Conservation (phyloP, 2,329 filamentous ascomycete genomes). For the Phialemoniopsis sp. region DNA sequence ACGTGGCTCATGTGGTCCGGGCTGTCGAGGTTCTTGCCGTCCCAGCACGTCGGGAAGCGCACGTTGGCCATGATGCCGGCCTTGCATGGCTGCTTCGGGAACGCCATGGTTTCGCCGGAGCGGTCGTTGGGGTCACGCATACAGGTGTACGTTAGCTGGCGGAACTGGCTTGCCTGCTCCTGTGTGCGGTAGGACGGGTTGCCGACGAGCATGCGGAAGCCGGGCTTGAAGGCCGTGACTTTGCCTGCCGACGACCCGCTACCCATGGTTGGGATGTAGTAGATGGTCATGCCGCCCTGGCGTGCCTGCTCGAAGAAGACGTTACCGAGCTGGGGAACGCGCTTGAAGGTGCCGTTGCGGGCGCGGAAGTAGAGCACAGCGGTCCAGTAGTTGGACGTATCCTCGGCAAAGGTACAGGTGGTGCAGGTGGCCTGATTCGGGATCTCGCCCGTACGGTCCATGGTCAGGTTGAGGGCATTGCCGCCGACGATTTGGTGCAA, state of each 20-base stretch:
- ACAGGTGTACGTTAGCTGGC: slow-evolving; percentile 22
- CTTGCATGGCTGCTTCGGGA: slow-evolving; percentile 15
- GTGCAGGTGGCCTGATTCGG: slow-evolving; percentile 4
- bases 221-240: slow-evolving; percentile 31
- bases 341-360: slow-evolving; percentile 27
- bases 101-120: slow-evolving; percentile 18
- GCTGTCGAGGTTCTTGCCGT: slow-evolving; percentile 41
- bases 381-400: slow-evolving; percentile 9
- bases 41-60: slow-evolving; percentile 43
- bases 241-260: slow-evolving; percentile 18
- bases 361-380: slow-evolving; percentile 11
- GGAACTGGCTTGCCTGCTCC: slow-evolving; percentile 18
- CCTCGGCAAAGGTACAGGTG: slow-evolving; percentile 7
- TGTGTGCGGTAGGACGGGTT: slow-evolving; percentile 22
- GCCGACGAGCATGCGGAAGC: slow-evolving; percentile 35
- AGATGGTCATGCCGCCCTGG: slow-evolving; percentile 30
- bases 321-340: slow-evolving; percentile 20
- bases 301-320: too few relatives aligned
- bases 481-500: too few relatives aligned
- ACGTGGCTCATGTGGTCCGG: slow-evolving; percentile 28
- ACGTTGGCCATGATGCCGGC: slow-evolving; percentile 29
- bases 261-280: slow-evolving; percentile 22
- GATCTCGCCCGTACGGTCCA: slow-evolving; percentile 4
- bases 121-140: slow-evolving; percentile 19
- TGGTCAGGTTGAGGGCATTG: slow-evolving; percentile 6